Evolutionary conservation across 2,329 filamentous ascomycete species (phyloP), one percentile per base, ranked within the genome.

Genomic region (Venturia effusa): DNA sequence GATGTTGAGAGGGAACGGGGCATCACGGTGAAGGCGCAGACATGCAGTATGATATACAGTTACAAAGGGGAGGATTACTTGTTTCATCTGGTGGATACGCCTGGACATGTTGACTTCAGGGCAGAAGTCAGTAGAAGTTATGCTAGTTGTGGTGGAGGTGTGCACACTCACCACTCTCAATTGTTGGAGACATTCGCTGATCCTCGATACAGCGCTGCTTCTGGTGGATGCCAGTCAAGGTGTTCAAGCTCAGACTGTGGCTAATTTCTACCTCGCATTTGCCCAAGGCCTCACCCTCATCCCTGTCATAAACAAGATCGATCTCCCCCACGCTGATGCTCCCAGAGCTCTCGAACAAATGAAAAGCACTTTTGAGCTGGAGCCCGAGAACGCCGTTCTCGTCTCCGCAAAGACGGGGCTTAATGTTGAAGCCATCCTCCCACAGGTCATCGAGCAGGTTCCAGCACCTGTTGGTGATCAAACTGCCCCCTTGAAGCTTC

Each of bases 11-110:
- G 94, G 61, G 92, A 97, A 76, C 85, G 94, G 45, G 94, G 94
- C 66, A 99, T 99, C 74, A 99, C 94, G 0, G 94, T 99, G 74
- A 99, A 99, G 80, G 94, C 94, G 64, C 94, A 99, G 79, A 97
- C 94, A 64, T 97, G 94, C 77, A 94, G 88, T 64, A 99, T 99
- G 94, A 84, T 99, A 62, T 96, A 97, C 79, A 91, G 88, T 34
- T 81, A 96, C 77, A 80, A 88, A 22, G 92, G 89, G 19, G 79
- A 88, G 39, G 94, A 99, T 75, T 97, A 97, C 74, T 82, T 99
- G 64, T 81, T 99, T 37, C 94, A 99, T 76, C 82, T 99, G 34
- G 92, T 99, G 64, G 94, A 99, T 75, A 99, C 94, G 0, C 94
- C 94, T 0, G 94, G 94, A 34, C 94, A 99, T 78, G 94, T 99